phyloP scores from a whole-genome alignment of 1,284 basidiomycete genomes.

The Grifola frondosa region DNA sequence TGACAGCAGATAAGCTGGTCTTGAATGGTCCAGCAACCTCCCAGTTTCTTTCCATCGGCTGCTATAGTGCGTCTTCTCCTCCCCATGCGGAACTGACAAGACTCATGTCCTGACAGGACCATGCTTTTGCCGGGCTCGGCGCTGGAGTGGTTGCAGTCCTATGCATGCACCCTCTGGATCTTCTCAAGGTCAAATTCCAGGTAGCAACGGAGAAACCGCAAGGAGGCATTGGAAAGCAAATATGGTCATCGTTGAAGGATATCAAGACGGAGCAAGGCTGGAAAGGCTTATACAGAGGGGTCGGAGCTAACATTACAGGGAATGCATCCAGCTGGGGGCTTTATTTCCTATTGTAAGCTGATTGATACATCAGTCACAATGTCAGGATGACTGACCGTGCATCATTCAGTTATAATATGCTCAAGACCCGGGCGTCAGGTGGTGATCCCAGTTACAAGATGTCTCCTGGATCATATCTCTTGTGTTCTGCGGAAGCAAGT shows the following conservation, averaged over 20 bases:
- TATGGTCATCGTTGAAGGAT: constrained; percentile 73
- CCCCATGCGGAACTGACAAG: constrained; percentile 5
- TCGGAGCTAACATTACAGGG: constrained; percentile 90
- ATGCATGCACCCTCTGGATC: constrained; percentile 97
- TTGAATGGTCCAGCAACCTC: constrained; percentile 23
- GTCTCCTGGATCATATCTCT: constrained; percentile 79
- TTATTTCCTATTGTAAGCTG: constrained; percentile 93
- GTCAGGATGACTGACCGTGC: constrained; percentile 1
- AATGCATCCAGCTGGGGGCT: constrained; percentile 98
- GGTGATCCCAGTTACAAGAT: constrained; percentile 60
- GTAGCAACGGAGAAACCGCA: constrained; percentile 72
- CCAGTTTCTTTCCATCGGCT: constrained; percentile 73
- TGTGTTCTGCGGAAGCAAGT: constrained; percentile 96
- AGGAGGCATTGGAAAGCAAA: constrained; percentile 71
- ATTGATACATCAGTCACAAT: background rate
- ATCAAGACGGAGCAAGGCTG: constrained; percentile 80
- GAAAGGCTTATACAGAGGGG: constrained; percentile 87
- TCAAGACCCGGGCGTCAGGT: constrained; percentile 75
- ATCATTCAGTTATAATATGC: constrained; percentile 81
- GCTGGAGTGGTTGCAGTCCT: constrained; percentile 92
- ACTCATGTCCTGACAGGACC: constrained; percentile 59
- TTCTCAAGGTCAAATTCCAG: constrained; percentile 95
- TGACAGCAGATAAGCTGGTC: too few species aligned
- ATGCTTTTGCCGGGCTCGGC: constrained; percentile 91
- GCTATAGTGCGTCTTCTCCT: constrained; percentile 46